phyloP scores from a whole-genome alignment of 768 basidiomycete genomes.

The Suillus subalutaceus region DNA sequence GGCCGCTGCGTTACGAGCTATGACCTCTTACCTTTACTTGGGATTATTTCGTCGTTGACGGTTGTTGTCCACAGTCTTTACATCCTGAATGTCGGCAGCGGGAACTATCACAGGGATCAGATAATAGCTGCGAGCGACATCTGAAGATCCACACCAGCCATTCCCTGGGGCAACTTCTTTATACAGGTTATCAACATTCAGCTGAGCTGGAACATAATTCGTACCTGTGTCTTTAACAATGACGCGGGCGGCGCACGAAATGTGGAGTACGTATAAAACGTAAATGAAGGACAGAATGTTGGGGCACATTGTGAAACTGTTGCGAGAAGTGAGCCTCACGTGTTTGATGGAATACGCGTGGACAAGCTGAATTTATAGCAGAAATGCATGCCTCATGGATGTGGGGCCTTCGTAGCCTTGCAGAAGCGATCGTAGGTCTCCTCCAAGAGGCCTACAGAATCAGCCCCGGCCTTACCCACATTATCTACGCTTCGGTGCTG shows the following conservation, averaged over 20 bases:
- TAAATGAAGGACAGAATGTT: not conserved
- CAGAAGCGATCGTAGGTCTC: slow-evolving; percentile 1
- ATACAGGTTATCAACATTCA: not conserved
- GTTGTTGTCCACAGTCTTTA: not conserved
- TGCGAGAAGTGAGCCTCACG: not conserved
- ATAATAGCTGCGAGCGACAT: not conserved
- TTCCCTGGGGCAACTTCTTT: not conserved
- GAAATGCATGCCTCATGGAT: not conserved
- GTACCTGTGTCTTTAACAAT: slow-evolving; percentile 1
- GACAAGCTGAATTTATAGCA: slow-evolving; percentile 2
- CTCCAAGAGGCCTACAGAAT: not conserved
- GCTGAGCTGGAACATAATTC: not conserved
- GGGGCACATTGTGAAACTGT: not conserved
- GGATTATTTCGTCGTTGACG: not conserved
- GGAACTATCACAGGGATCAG: not conserved
- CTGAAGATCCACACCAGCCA: not conserved
- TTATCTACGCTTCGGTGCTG: not conserved
- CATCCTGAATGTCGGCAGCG: not conserved
- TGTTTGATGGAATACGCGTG: not conserved
- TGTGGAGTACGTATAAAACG: not conserved
- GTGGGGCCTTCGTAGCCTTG: slow-evolving; percentile 2
- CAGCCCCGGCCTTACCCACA: not conserved
- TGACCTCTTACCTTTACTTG: not conserved
- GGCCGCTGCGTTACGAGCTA: not conserved
- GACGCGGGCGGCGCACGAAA: not conserved